These are phyloP conservation scores for Cyberlindnera maclurae DNA, from an alignment of 805 yeast genomes.

Conservation along the genomic window DNA sequence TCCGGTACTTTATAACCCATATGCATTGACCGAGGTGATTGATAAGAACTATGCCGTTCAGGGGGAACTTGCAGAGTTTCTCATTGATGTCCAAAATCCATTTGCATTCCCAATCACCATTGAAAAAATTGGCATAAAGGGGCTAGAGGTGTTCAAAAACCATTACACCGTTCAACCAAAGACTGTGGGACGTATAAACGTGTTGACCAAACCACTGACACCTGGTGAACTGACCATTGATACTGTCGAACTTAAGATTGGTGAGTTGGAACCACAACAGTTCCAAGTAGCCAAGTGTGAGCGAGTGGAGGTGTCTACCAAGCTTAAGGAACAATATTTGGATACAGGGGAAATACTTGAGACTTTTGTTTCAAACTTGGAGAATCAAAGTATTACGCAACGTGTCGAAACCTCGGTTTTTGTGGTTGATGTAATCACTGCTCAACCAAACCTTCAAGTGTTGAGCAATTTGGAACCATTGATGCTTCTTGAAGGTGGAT, in stretches of 20 bases:
- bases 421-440: slow-evolving; percentile 28
- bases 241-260: slow-evolving; percentile 45
- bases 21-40: slow-evolving; percentile 16
- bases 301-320: slow-evolving; percentile 18
- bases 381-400: slow-evolving; percentile 9
- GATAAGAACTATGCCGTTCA: slow-evolving; percentile 37
- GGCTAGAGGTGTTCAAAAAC: slow-evolving; percentile 23
- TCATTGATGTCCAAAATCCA: slow-evolving; percentile 66
- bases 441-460: slow-evolving; percentile 58
- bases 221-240: slow-evolving; percentile 42
- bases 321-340: slow-evolving; percentile 18
- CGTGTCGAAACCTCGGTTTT: slow-evolving; percentile 25
- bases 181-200: slow-evolving; percentile 30
- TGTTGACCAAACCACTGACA: slow-evolving; percentile 41
- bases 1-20: slow-evolving; percentile 56
- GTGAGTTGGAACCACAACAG: slow-evolving; percentile 40
- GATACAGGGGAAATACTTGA: slow-evolving; percentile 2
- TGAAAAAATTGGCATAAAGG: slow-evolving; percentile 35
- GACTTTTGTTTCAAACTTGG: slow-evolving; percentile 11
- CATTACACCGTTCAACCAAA: slow-evolving; percentile 33
- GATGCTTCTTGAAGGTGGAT: slow-evolving; percentile 78
- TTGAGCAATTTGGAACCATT: slow-evolving; percentile 44
- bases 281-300: slow-evolving; percentile 36
- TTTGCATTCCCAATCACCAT: slow-evolving; percentile 67
- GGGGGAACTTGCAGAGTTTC: slow-evolving; percentile 57